Conservation (phyloP, 129 eudicot genomes). For the Escallonia herrerae region DNA sequence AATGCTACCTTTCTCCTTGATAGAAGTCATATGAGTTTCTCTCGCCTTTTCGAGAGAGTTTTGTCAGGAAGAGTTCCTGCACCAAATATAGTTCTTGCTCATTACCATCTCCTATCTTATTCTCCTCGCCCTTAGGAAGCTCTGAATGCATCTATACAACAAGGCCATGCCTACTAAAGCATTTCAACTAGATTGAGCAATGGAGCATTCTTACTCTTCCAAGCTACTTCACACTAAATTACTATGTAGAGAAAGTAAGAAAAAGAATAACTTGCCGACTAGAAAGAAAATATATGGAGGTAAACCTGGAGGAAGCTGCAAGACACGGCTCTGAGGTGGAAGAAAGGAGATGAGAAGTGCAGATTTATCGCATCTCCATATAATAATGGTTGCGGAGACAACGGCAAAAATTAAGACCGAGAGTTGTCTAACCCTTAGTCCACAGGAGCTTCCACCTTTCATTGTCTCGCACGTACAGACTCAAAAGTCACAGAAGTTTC, state of each 20-base stretch:
- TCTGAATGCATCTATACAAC: neutral
- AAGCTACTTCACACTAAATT: neutral
- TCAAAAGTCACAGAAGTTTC: slow-evolving; percentile 3
- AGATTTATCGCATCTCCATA: slow-evolving; percentile 36
- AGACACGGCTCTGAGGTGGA: slow-evolving; percentile 26
- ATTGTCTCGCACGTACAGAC: slow-evolving; percentile 5
- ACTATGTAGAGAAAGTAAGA: neutral
- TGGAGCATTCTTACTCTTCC: neutral
- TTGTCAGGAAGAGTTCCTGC: neutral
- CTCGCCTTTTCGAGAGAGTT: neutral
- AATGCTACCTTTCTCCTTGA: too few relatives aligned
- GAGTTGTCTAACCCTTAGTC: slow-evolving; percentile 30
- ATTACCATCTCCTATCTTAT: neutral
- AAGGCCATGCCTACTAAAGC: neutral
- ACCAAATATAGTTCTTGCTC: neutral
- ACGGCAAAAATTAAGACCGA: slow-evolving; percentile 28
- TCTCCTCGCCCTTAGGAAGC: neutral
- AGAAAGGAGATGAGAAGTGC: slow-evolving; percentile 24
- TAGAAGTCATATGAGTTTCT: too few relatives aligned
- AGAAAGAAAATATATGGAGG: neutral
- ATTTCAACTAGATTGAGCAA: neutral
- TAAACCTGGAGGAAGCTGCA: slow-evolving; percentile 44
- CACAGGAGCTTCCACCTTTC: slow-evolving; percentile 32
- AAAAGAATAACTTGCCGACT: neutral
- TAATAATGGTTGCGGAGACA: slow-evolving; percentile 22